Percentiles rank a stretch among this genome's conserved stretches.
Conservation (phyloP, 192 early-diverging fungal genomes). For the Coemansia sp. region DNA sequence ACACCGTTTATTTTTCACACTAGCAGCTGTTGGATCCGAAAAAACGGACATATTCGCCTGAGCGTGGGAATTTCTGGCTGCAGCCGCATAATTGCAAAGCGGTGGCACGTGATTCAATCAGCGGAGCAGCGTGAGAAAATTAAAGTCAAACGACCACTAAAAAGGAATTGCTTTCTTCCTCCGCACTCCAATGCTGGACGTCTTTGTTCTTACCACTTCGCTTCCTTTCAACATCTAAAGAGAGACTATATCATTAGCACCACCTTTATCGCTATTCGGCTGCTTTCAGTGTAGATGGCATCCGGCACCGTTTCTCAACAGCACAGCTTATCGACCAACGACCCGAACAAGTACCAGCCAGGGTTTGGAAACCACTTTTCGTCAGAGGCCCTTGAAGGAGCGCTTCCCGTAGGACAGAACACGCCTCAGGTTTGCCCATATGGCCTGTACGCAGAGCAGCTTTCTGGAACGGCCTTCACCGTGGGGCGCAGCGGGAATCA, state of each 20-base stretch:
- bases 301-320: neutral
- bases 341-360: constrained; percentile 64
- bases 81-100: neutral
- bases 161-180: no score
- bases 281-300: neutral
- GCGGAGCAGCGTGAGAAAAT: no score
- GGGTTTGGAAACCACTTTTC: constrained; percentile 92
- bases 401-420: constrained; percentile 90
- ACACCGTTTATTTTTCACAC: neutral
- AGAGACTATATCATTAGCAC: neutral
- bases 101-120: no score
- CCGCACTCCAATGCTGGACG: no score
- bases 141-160: no score
- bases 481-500: constrained; percentile 79
- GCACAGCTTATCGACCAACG: neutral
- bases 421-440: constrained; percentile 89
- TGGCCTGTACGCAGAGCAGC: constrained; percentile 91
- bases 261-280: neutral
- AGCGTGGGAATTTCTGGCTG: constrained; percentile 1
- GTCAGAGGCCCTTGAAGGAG: constrained; percentile 77
- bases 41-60: neutral
- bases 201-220: neutral
- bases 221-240: neutral
- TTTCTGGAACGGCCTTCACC: constrained; percentile 92
- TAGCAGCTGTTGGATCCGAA: neutral